Conservation (phyloP, 1,139 yeast genomes). For the Pneumocystis canis region DNA sequence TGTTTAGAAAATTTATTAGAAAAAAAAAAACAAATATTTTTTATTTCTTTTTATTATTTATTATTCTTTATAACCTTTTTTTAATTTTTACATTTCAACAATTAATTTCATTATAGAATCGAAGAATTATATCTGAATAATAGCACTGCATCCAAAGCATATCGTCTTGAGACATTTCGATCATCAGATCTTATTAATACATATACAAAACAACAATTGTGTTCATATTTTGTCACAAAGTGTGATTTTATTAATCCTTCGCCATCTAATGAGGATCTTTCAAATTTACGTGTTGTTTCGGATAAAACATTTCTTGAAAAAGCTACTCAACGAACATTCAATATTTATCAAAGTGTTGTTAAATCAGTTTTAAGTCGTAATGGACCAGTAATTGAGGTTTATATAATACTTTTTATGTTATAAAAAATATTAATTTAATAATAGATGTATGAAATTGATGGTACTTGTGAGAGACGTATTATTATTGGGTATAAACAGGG, state of each 20-base stretch:
- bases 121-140: slow-evolving; percentile 68
- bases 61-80: too few species aligned
- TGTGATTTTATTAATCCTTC: slow-evolving; percentile 42
- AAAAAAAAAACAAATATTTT: too few species aligned
- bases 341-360: slow-evolving; percentile 59
- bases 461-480: slow-evolving; percentile 65
- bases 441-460: slow-evolving; percentile 57
- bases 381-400: slow-evolving; percentile 73
- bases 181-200: slow-evolving; percentile 44
- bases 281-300: slow-evolving; percentile 49
- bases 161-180: slow-evolving; percentile 72
- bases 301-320: slow-evolving; percentile 68
- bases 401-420: neutral
- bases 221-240: slow-evolving; percentile 77
- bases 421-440: too few species aligned
- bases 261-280: slow-evolving; percentile 18
- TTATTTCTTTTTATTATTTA: too few species aligned
- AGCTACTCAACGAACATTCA: slow-evolving; percentile 67
- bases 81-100: slow-evolving; percentile 34
- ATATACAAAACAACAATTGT: slow-evolving; percentile 38
- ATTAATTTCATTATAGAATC: too few species aligned
- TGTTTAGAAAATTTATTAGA: slow-evolving; percentile 20
- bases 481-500: slow-evolving; percentile 79
- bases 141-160: slow-evolving; percentile 35
- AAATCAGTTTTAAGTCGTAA: slow-evolving; percentile 56